Base-by-base conservation (phyloP, 306 rosid genomes). In the Luffa acutangula region DNA sequence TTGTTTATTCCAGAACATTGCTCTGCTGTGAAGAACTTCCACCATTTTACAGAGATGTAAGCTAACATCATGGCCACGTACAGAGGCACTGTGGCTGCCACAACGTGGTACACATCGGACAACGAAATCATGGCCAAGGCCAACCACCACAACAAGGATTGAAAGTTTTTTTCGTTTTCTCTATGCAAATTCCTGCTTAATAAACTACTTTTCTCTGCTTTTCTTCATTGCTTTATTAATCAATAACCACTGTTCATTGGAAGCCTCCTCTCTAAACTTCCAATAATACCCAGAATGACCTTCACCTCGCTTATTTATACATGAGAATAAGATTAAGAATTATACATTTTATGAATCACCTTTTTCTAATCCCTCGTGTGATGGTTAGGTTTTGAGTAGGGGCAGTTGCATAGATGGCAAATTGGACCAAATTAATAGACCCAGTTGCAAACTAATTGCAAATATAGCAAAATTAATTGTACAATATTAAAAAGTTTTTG, bases 1-100 rank as follows among this genome's bases (percentile, higher is more conserved):
- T 89, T 95, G 85, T 95, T 95, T 74, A 95, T 95, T 69, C 99
- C 99, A 15, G 87, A 83, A 84, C 97, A 95, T 82, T 95, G 99
- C 51, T 95, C 97, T 5, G 96, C 91, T 1, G 96, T 91, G 88
- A 93, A 95, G 53, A 95, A 88, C 83, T 93, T 93, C 93, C 93
- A 93, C 97, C 97, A 93, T 84, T 87, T 91, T 33, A 95, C 96
- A 11, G 97, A 95, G 74, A 89, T 75, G 81, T 87, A 95, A 51
- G 99, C 99, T 80, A 95, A 82, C 14, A 89, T 76, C 97, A 95
- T 91, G 78, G 97, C 90, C 7, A 90, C 91, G 67, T 93, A 95
- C 72, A 95, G 75, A 64, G 99, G 97, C 57, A 93, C 89, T 59
- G 96, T 95, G 80, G 99, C 97, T 82, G 87, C 81, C 43, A 93